These are phyloP conservation scores for Melampsora larici-populina DNA, from an alignment of 1,284 basidiomycete genomes.

Conservation along the genomic window DNA sequence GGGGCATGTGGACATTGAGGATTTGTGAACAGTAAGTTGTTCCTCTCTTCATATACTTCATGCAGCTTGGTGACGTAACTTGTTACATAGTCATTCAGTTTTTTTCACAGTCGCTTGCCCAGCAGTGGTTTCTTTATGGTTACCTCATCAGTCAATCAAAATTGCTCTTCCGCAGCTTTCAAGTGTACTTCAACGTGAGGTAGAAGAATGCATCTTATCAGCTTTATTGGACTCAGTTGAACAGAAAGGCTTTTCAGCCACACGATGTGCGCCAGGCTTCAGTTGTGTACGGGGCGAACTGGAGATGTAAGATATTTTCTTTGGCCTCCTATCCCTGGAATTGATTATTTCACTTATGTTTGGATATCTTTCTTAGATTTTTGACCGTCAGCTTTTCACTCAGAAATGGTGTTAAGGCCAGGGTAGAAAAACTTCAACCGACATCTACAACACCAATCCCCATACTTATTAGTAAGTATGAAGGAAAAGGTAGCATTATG, in stretches of 20 bases:
- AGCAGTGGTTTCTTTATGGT: slow-evolving; percentile 21
- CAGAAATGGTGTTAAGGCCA: background rate
- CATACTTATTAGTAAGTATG: background rate
- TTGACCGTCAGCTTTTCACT: background rate
- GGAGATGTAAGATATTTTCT: background rate
- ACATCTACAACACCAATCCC: background rate
- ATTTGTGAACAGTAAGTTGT: slow-evolving; percentile 14
- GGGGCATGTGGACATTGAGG: slow-evolving; percentile 13
- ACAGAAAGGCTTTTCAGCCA: background rate
- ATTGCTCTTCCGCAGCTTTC: slow-evolving; percentile 12
- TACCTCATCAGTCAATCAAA: slow-evolving; percentile 15
- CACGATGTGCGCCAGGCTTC: slow-evolving; percentile 5
- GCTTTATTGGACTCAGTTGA: slow-evolving; percentile 4
- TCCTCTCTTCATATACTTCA: background rate
- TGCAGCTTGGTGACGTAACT: background rate
- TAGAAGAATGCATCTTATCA: slow-evolving; percentile 11
- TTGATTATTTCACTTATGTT: background rate
- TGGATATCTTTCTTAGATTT: background rate
- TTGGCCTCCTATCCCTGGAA: background rate
- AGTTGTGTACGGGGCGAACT: background rate
- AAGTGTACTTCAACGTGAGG: slow-evolving; percentile 13
- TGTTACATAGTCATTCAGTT: slow-evolving; percentile 8
- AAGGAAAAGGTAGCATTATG: background rate
- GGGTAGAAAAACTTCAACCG: background rate
- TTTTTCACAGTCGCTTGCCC: slow-evolving; percentile 25